Conservation (phyloP, 345 rosid genomes). For the Sonneratia caseolaris region DNA sequence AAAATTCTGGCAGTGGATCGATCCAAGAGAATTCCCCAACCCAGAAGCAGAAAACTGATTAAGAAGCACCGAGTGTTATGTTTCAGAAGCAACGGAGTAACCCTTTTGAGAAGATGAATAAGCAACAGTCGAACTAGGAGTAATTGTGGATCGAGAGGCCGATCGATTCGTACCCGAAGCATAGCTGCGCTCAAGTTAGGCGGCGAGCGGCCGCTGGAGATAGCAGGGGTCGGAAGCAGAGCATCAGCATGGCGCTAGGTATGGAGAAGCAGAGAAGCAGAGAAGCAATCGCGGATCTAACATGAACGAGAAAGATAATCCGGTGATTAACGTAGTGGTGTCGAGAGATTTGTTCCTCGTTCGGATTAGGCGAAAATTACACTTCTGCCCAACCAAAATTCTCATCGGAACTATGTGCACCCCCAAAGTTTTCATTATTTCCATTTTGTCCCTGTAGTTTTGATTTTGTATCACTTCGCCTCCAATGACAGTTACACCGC, state of each 20-base stretch:
- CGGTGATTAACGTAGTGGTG: no score
- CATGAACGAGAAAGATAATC: no score
- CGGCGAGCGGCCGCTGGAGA: neutral
- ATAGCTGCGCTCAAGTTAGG: neutral
- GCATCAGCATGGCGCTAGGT: neutral
- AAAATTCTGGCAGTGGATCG: neutral
- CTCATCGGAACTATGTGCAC: no score
- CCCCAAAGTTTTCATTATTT: no score
- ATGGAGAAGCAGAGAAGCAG: neutral
- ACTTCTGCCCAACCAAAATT: no score
- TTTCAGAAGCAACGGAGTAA: neutral
- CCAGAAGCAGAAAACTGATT: neutral
- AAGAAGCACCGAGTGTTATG: neutral
- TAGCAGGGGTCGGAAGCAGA: neutral
- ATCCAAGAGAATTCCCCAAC: neutral
- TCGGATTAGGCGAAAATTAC: no score
- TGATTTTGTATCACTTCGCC: no score
- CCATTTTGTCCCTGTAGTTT: no score
- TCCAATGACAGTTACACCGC: no score
- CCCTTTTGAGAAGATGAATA: neutral
- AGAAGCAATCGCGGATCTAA: no score
- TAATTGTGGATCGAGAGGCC: neutral
- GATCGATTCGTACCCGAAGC: constrained; percentile 1
- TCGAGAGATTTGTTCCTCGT: no score
- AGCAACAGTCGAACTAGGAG: neutral